phyloP scores from a whole-genome alignment of 2,329 filamentous ascomycete species.

The Aspergillus novoparasiticus region DNA sequence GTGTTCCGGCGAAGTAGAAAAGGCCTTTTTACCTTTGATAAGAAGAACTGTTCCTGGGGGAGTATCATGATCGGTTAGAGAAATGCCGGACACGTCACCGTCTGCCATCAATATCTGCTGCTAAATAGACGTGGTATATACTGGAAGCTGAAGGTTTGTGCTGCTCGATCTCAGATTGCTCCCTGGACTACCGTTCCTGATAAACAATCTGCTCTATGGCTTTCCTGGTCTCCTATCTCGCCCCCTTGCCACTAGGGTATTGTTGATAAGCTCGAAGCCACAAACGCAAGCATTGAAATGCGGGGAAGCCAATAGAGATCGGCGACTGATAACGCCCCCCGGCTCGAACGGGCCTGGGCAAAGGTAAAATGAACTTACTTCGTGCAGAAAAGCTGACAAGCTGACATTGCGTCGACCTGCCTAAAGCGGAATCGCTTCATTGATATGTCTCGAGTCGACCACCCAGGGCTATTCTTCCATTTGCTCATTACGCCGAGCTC shows the following conservation, averaged over 20 bases:
- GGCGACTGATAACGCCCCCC: background rate
- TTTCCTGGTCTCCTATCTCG: background rate
- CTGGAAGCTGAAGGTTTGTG: background rate
- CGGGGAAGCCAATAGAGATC: background rate
- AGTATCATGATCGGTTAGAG: constrained; percentile 8
- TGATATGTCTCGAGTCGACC: background rate
- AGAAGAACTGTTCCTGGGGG: constrained; percentile 31
- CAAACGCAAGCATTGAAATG: background rate
- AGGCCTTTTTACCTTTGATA: constrained; percentile 21
- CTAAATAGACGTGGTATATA: background rate
- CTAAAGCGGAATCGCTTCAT: constrained; percentile 8
- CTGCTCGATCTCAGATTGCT: background rate
- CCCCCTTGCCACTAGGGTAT: background rate
- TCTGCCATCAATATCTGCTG: constrained; percentile 16
- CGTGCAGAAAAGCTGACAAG: background rate
- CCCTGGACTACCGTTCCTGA: background rate
- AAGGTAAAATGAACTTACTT: background rate
- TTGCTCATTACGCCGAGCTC: background rate
- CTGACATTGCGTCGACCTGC: constrained; percentile 24
- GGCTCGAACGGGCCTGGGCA: background rate
- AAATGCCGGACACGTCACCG: background rate
- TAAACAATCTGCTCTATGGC: background rate
- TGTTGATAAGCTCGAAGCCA: background rate
- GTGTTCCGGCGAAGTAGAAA: background rate
- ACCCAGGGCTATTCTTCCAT: background rate